Evolutionary conservation across 164 flowering plant species (phyloP).

Genomic region (Macadamia tetraphylla): DNA sequence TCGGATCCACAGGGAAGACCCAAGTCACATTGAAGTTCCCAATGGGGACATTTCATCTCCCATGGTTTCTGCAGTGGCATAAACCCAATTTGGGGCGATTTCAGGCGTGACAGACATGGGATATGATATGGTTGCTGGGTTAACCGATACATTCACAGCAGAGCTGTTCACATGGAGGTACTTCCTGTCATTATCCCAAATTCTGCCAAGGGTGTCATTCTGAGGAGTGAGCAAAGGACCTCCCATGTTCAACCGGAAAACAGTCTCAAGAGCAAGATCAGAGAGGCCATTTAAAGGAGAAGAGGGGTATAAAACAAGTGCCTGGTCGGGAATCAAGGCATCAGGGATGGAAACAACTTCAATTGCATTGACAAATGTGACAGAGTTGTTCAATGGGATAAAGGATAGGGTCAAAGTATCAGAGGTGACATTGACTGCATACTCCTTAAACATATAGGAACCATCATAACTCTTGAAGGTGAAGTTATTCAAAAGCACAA

Average conservation of each 20-base stretch:
- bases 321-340: conserved; percentile 53
- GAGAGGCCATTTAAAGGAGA: conserved; percentile 48
- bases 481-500: conserved; percentile 66
- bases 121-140: conserved; percentile 40
- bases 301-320: conserved; percentile 36
- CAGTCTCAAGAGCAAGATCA: conserved; percentile 59
- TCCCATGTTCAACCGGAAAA: conserved; percentile 77
- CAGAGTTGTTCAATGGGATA: conserved; percentile 60
- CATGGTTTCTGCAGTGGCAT: conserved; percentile 77
- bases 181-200: conserved; percentile 62
- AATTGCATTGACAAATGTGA: conserved; percentile 73
- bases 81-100: conserved; percentile 78
- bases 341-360: conserved; percentile 81
- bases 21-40: conserved; percentile 82
- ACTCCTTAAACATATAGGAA: conserved; percentile 65
- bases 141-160: conserved; percentile 43
- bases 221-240: conserved; percentile 69
- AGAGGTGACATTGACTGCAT: conserved; percentile 55
- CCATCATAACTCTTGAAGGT: conserved; percentile 49
- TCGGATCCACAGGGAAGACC: conserved; percentile 69
- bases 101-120: conserved; percentile 38
- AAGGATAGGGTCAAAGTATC: conserved; percentile 44
- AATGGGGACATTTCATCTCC: conserved; percentile 40
- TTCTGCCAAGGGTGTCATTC: conserved; percentile 81
- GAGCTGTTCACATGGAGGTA: conserved; percentile 78